Conservation (phyloP, 1,284 basidiomycete species). For the Puccinia hordei region DNA sequence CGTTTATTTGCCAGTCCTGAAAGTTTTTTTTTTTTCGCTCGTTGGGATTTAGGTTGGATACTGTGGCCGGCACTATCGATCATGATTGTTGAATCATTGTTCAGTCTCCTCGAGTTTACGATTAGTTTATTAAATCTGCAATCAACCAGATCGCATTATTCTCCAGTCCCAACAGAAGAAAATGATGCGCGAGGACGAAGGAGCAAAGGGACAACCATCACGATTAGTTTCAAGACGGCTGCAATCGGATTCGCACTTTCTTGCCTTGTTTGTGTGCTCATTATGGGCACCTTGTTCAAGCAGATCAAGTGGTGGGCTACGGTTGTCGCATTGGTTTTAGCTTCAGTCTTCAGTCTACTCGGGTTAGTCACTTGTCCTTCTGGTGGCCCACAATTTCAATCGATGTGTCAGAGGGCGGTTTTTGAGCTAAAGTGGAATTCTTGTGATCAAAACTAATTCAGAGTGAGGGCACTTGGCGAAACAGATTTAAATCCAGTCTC, state of each 20-base stretch:
- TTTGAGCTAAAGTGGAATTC: background rate
- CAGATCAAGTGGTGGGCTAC: constrained; percentile 51
- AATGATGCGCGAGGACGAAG: background rate
- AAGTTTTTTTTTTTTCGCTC: constrained; percentile 4
- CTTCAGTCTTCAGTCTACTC: constrained; percentile 49
- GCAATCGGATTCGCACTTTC: constrained; percentile 37
- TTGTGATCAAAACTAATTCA: background rate
- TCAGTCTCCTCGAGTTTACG: constrained; percentile 73
- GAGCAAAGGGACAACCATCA: background rate
- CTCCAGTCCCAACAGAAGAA: constrained; percentile 24
- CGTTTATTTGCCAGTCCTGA: background rate
- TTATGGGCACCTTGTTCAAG: constrained; percentile 37
- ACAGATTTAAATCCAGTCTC: constrained; percentile 65
- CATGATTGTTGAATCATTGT: constrained; percentile 84
- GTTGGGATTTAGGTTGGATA: constrained; percentile 54
- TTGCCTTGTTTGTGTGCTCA: constrained; percentile 34
- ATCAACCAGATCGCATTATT: background rate
- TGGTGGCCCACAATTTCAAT: background rate
- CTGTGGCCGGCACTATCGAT: constrained; percentile 91
- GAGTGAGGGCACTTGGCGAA: constrained; percentile 56
- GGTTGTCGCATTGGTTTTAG: constrained; percentile 30
- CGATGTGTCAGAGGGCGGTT: background rate
- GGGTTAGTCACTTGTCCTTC: constrained; percentile 34
- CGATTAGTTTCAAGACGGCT: constrained; percentile 23
- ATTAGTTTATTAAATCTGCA: constrained; percentile 57